Evolutionary conservation across 1,284 basidiomycete species (phyloP).

Genomic region (Caloboletus inedulis): DNA sequence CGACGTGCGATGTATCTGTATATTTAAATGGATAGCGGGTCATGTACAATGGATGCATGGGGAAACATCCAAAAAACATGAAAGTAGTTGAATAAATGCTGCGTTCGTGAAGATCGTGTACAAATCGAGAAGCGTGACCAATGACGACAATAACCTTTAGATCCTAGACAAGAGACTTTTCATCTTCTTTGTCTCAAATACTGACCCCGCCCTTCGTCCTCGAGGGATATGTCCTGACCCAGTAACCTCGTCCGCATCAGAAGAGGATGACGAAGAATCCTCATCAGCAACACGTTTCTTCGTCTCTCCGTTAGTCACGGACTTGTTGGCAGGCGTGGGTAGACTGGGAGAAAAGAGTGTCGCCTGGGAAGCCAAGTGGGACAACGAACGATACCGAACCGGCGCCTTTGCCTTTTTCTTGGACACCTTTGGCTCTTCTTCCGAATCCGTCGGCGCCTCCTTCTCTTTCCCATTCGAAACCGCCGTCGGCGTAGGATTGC

Average conservation of each 20-base stretch:
- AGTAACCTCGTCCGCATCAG: slow-evolving; percentile 36
- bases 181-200: slow-evolving; percentile 27
- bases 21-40: slow-evolving; percentile 3
- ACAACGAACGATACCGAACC: slow-evolving; percentile 44
- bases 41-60: slow-evolving; percentile 28
- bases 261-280: slow-evolving; percentile 38
- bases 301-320: slow-evolving; percentile 23
- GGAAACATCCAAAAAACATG: not conserved
- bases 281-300: slow-evolving; percentile 35
- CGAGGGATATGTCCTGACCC: slow-evolving; percentile 56
- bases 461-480: not conserved
- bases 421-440: slow-evolving; percentile 35
- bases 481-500: slow-evolving; percentile 7
- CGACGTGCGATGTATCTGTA: not conserved
- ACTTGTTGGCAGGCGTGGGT: slow-evolving; percentile 25
- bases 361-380: slow-evolving; percentile 47
- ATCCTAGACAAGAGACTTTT: slow-evolving; percentile 15
- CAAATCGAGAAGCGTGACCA: not conserved
- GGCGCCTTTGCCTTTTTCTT: slow-evolving; percentile 30
- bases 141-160: not conserved
- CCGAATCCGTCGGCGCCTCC: slow-evolving; percentile 21
- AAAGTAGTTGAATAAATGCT: not conserved
- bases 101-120: not conserved
- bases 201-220: slow-evolving; percentile 50
- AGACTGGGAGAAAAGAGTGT: slow-evolving; percentile 39